Evolutionary conservation across 495 filamentous ascomycete species (phyloP).

Genomic region (Pseudevernia furfuracea): DNA sequence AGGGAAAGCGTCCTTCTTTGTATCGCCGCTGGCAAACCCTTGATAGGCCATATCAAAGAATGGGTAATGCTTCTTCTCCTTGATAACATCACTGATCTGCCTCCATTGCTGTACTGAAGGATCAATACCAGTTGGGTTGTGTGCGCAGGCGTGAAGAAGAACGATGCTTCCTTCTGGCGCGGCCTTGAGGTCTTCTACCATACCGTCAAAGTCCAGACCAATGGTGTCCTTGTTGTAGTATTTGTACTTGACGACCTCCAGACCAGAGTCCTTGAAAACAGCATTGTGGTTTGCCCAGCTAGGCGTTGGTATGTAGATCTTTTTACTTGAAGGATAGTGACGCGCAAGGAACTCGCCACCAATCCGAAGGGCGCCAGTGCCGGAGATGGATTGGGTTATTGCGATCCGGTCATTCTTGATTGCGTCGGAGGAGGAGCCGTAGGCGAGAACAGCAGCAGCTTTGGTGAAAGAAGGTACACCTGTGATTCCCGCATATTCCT

Average conservation of each 20-base stretch:
- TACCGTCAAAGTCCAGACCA: constrained; percentile 91
- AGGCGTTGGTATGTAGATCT: constrained; percentile 88
- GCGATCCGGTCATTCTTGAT: constrained; percentile 72
- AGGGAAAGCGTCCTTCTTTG: constrained; percentile 85
- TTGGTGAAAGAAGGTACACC: constrained; percentile 90
- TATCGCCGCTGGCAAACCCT: constrained; percentile 91
- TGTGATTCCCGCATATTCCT: constrained; percentile 97
- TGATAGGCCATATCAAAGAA: constrained; percentile 99
- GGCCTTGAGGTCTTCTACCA: constrained; percentile 83
- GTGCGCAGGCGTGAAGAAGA: constrained; percentile 92
- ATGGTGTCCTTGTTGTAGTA: constrained; percentile 99
- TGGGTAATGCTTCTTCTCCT: constrained; percentile 80
- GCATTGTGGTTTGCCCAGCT: constrained; percentile 98
- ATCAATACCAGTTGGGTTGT: constrained; percentile 98
- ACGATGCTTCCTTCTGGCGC: constrained; percentile 81
- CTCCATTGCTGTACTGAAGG: constrained; percentile 89
- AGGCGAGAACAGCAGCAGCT: constrained; percentile 83
- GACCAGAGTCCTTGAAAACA: constrained; percentile 86
- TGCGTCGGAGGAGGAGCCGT: constrained; percentile 67
- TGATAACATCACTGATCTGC: constrained; percentile 81
- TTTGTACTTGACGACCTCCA: constrained; percentile 86
- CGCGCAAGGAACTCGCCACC: constrained; percentile 87
- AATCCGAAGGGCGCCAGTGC: constrained; percentile 90
- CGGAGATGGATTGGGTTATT: constrained; percentile 96
- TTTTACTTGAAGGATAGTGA: constrained; percentile 84